A percentile compares a stretch with the other conserved stretches of the same genome.
Conservation (phyloP, 208 protist species). For the Trypanosoma brucei region DNA sequence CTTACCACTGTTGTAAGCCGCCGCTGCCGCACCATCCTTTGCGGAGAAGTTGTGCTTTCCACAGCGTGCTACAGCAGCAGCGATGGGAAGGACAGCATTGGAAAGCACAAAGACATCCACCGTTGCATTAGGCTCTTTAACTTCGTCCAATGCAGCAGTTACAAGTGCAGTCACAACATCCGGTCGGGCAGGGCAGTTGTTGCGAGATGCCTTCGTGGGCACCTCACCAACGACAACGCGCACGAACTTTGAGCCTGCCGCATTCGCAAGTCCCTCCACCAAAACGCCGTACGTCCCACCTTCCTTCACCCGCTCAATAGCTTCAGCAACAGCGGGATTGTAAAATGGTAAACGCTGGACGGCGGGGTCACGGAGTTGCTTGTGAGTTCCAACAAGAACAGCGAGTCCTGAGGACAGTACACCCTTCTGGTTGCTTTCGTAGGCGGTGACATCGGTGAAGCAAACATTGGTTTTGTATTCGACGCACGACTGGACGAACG, state of each 20-base stretch:
- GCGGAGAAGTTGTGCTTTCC: conserved; percentile 44
- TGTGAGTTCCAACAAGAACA: conserved; percentile 51
- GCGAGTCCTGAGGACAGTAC: conserved; percentile 24
- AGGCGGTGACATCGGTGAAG: conserved; percentile 40
- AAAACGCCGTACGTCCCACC: conserved; percentile 29
- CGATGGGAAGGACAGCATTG: conserved; percentile 32
- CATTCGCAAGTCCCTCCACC: conserved; percentile 18
- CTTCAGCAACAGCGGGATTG: conserved; percentile 49
- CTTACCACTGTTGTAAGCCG: conserved; percentile 27
- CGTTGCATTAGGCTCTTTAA: conserved; percentile 4
- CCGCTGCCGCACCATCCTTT: conserved; percentile 29
- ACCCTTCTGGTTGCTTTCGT: conserved; percentile 3
- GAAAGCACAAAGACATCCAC: conserved; percentile 57
- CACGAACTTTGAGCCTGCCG: conserved; percentile 19
- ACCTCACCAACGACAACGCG: conserved; percentile 41
- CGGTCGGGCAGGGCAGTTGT: conserved; percentile 63
- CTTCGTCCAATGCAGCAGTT: conserved; percentile 19
- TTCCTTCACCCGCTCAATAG: conserved; percentile 36
- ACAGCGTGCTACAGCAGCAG: conserved; percentile 48
- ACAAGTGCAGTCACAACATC: conserved; percentile 44
- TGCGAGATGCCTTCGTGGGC: conserved; percentile 47
- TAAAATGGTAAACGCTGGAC: conserved; percentile 47
- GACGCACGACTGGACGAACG: conserved; percentile 44
- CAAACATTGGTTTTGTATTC: conserved; percentile 50
- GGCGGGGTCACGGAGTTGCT: conserved; percentile 33